These are phyloP conservation scores for Nicotiana undulata DNA, from an alignment of 257 asterid genomes.

Conservation along the genomic window DNA sequence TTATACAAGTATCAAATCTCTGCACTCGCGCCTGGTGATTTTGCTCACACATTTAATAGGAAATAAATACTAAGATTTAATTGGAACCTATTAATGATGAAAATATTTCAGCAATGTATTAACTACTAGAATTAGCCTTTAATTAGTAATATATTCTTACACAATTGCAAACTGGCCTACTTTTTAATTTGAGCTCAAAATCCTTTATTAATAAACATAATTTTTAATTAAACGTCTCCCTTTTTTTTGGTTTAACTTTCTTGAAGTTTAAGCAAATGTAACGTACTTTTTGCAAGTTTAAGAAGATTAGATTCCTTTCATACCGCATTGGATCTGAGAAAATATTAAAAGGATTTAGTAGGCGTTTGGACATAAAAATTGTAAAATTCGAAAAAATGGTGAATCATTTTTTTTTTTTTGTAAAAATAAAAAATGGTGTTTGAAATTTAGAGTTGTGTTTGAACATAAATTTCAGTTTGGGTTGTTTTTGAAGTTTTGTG, in stretches of 20 bases:
- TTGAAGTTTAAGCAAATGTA: neutral
- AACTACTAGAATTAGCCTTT: neutral
- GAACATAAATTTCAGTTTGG: too few relatives aligned
- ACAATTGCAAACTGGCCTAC: neutral
- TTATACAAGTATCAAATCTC: neutral
- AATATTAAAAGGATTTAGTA: too few relatives aligned
- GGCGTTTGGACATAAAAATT: too few relatives aligned
- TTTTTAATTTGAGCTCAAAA: neutral
- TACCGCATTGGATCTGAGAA: slow-evolving; percentile 7
- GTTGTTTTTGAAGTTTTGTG: too few relatives aligned
- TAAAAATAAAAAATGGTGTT: too few relatives aligned
- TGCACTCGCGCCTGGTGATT: neutral
- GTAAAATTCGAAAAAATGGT: too few relatives aligned
- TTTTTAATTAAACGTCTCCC: neutral
- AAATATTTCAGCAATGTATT: neutral
- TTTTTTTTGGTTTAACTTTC: neutral
- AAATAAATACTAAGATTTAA: neutral
- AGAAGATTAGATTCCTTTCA: neutral
- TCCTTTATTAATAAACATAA: neutral
- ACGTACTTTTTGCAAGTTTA: neutral
- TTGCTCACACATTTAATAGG: neutral
- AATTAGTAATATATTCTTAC: neutral
- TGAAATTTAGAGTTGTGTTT: too few relatives aligned
- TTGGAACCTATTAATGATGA: neutral
- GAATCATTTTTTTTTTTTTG: too few relatives aligned